Conservation (phyloP, 1,284 basidiomycete genomes). For the Puccinia brachypodii region DNA sequence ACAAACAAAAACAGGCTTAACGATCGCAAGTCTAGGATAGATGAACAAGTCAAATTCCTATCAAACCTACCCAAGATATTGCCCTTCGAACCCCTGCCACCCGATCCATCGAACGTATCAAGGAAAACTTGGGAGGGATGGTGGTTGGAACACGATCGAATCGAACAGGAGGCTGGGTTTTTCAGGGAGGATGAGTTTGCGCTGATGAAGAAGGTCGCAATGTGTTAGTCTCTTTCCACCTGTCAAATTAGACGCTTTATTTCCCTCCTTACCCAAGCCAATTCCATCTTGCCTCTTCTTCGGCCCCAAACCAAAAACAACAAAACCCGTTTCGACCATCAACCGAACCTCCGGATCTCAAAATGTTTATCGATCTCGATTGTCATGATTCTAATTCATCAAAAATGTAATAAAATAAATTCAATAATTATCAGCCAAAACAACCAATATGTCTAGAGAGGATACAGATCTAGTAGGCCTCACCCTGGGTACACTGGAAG, state of each 20-base stretch:
- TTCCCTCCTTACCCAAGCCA: background rate
- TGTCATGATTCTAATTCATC: background rate
- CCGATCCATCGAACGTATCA: constrained; percentile 18
- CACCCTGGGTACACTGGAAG: constrained; percentile 42
- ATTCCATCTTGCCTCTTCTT: background rate
- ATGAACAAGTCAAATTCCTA: constrained; percentile 39
- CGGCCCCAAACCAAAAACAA: background rate
- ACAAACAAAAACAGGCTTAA: constrained; percentile 19
- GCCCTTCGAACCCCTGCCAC: constrained; percentile 44
- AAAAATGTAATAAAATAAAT: background rate
- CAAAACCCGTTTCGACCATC: background rate
- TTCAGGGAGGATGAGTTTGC: constrained; percentile 47
- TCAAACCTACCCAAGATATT: constrained; percentile 36
- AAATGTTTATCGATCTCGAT: background rate
- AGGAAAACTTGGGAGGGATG: constrained; percentile 36
- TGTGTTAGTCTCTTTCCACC: constrained; percentile 28
- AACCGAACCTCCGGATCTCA: background rate
- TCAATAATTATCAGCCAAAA: constrained; percentile 24
- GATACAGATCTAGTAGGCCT: constrained; percentile 47
- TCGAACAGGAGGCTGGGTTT: constrained; percentile 43
- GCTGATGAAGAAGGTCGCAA: constrained; percentile 47
- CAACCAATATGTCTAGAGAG: constrained; percentile 47
- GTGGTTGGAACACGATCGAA: constrained; percentile 43
- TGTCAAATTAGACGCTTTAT: background rate
- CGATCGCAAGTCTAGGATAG: constrained; percentile 37